Conservation (phyloP, 306 rosid species). For the Alnus glutinosa region DNA sequence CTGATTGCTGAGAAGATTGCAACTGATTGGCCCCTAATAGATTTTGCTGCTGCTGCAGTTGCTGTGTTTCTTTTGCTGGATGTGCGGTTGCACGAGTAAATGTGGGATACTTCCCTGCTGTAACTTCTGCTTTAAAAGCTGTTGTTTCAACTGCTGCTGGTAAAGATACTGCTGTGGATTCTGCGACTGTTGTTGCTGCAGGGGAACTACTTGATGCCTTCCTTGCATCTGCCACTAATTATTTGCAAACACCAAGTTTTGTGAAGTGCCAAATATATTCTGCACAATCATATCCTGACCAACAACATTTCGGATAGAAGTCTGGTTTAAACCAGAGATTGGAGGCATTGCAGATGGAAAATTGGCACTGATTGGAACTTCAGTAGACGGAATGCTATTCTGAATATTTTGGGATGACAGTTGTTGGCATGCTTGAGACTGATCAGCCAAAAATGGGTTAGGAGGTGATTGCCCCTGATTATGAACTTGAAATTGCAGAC, state of each 20-base stretch:
- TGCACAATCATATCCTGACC: slow-evolving; percentile 70
- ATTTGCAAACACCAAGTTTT: slow-evolving; percentile 61
- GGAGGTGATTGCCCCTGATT: slow-evolving; percentile 67
- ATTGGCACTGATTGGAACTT: slow-evolving; percentile 41
- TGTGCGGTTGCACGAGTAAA: slow-evolving; percentile 10
- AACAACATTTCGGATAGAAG: slow-evolving; percentile 55
- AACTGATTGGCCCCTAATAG: slow-evolving; percentile 67
- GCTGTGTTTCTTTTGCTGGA: slow-evolving; percentile 37
- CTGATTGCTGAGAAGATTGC: slow-evolving; percentile 81
- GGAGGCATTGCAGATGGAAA: slow-evolving; percentile 54
- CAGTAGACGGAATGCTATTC: slow-evolving; percentile 49
- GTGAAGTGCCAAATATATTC: slow-evolving; percentile 54
- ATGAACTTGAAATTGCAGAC: slow-evolving; percentile 37
- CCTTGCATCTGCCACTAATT: slow-evolving; percentile 75
- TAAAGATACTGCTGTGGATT: slow-evolving; percentile 53
- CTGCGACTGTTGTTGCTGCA: slow-evolving; percentile 72
- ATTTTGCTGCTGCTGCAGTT: slow-evolving; percentile 68
- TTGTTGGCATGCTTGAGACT: slow-evolving; percentile 66
- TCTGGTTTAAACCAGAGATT: slow-evolving; percentile 58
- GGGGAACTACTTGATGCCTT: slow-evolving; percentile 74
- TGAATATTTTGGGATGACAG: slow-evolving; percentile 65
- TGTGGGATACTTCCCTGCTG: slow-evolving; percentile 50
- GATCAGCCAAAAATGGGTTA: slow-evolving; percentile 52
- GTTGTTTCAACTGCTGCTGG: slow-evolving; percentile 61
- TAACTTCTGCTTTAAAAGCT: slow-evolving; percentile 52